Evolutionary conservation across 768 basidiomycete genomes (phyloP).

Genomic region (Trametes villosa): DNA sequence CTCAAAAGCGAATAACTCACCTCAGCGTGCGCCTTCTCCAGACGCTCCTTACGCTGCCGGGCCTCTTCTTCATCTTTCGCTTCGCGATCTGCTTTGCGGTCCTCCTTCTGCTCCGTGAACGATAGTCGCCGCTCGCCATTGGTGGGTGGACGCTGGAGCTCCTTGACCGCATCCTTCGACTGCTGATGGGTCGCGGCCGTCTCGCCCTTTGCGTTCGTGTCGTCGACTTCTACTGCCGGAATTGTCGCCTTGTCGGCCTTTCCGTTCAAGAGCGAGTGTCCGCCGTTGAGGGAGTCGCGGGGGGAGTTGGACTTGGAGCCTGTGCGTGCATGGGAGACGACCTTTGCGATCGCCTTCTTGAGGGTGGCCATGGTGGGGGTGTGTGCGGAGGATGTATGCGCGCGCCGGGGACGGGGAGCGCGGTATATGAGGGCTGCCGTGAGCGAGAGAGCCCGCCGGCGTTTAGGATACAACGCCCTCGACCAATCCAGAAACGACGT

Average conservation of each 20-base stretch:
- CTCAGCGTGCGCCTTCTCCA: slow-evolving; percentile 22
- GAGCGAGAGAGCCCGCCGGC: neutral
- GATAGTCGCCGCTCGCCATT: slow-evolving; percentile 10
- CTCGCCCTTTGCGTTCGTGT: slow-evolving; percentile 15
- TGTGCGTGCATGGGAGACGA: slow-evolving; percentile 21
- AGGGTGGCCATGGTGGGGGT: slow-evolving; percentile 24
- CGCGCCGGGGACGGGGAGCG: neutral
- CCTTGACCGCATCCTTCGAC: slow-evolving; percentile 4
- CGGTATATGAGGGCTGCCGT: neutral
- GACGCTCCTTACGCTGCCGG: slow-evolving; percentile 20
- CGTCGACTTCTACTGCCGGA: slow-evolving; percentile 5
- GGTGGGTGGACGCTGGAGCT: slow-evolving; percentile 12
- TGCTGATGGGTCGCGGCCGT: slow-evolving; percentile 17
- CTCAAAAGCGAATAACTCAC: slow-evolving; percentile 1
- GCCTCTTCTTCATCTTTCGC: slow-evolving; percentile 26
- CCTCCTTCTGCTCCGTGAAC: slow-evolving; percentile 31
- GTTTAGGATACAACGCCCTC: slow-evolving; percentile 8
- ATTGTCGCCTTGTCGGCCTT: slow-evolving; percentile 7
- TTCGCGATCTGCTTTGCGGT: slow-evolving; percentile 29
- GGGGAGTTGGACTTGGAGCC: slow-evolving; percentile 17
- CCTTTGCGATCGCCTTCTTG: slow-evolving; percentile 25
- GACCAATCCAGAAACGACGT: slow-evolving; percentile 20
- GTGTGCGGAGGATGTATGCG: slow-evolving; percentile 13
- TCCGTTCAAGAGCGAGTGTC: slow-evolving; percentile 20
- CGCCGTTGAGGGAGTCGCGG: slow-evolving; percentile 5